A percentile compares a stretch with the other conserved stretches of the same genome.
Evolutionary conservation across 805 yeast genomes (phyloP).

Genomic region (Kuraishia borneana): DNA sequence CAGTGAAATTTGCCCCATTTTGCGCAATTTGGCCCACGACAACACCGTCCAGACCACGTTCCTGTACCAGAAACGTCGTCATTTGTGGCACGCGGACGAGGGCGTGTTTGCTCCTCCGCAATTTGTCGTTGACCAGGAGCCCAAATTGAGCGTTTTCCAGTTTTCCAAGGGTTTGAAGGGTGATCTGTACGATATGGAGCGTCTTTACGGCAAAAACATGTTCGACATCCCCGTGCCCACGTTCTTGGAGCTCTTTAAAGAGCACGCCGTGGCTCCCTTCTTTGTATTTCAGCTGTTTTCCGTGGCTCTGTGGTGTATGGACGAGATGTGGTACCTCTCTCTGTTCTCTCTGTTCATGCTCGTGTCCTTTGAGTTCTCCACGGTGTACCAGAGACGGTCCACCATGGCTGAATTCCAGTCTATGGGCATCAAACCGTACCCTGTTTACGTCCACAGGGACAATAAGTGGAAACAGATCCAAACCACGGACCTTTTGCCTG

Average conservation of each 20-base stretch:
- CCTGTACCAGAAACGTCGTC: constrained; percentile 86
- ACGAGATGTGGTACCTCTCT: constrained; percentile 94
- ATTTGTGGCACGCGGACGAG: constrained; percentile 47
- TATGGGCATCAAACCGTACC: constrained; percentile 93
- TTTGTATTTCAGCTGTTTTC: constrained; percentile 95
- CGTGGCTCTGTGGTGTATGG: constrained; percentile 91
- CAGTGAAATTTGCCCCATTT: constrained; percentile 64
- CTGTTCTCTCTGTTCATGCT: constrained; percentile 86
- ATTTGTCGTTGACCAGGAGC: constrained; percentile 54
- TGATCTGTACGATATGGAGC: constrained; percentile 24
- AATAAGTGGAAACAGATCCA: constrained; percentile 56
- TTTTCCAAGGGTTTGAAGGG: constrained; percentile 21
- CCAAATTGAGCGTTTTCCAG: constrained; percentile 49
- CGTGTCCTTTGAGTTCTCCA: constrained; percentile 85
- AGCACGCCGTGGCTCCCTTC: constrained; percentile 97
- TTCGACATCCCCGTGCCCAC: constrained; percentile 96
- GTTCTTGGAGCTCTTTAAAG: constrained; percentile 81
- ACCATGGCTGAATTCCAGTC: constrained; percentile 93
- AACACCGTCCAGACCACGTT: constrained; percentile 61
- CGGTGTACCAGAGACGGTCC: constrained; percentile 89
- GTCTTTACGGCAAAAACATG: constrained; percentile 72
- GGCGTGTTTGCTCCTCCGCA: constrained; percentile 69
- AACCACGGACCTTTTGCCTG: constrained; percentile 76
- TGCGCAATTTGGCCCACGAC: constrained; percentile 39
- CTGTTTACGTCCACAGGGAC: constrained; percentile 62